Evolutionary conservation across 1,284 basidiomycete species (phyloP).

Genomic region (Phlebopus sp.): DNA sequence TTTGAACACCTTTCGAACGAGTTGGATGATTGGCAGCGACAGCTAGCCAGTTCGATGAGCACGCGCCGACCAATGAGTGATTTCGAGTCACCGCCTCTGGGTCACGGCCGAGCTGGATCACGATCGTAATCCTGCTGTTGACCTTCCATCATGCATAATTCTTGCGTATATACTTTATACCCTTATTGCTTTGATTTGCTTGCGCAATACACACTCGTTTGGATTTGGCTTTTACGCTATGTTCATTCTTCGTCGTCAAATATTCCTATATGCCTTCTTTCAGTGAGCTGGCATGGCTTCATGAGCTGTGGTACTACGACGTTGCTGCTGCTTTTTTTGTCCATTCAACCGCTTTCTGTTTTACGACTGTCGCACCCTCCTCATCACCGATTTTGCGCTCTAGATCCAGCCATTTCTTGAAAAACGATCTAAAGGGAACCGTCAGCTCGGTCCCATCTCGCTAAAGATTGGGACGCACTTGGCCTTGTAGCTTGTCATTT

Average conservation of each 20-base stretch:
- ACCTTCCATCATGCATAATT: conserved; percentile 29
- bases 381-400: conserved; percentile 88
- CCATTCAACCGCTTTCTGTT: conserved; percentile 89
- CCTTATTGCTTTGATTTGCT: conserved; percentile 40
- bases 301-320: conserved; percentile 29
- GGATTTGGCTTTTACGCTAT: conserved; percentile 44
- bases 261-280: conserved; percentile 30
- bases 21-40: conserved; percentile 79
- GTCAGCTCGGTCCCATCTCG: conserved; percentile 10
- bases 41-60: conserved; percentile 73
- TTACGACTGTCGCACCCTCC: conserved; percentile 77
- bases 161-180: conserved; percentile 52
- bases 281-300: conserved; percentile 23
- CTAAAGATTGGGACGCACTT: conserved; percentile 54
- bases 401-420: conserved; percentile 96
- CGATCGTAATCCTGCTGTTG: conserved; percentile 53
- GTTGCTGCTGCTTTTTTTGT: conserved; percentile 52
- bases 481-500: conserved; percentile 93
- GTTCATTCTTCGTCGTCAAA: conserved; percentile 11
- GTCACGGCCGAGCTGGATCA: conserved; percentile 59
- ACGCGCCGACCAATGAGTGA: conserved; percentile 68
- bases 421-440: conserved; percentile 62
- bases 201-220: conserved; percentile 48
- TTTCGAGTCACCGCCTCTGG: conserved; percentile 54
- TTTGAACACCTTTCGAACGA: conserved; percentile 76